Evolutionary conservation across 495 filamentous ascomycete genomes (phyloP), one percentile per base, ranked within the genome.

Genomic region (Aspergillus olivimuriae): DNA sequence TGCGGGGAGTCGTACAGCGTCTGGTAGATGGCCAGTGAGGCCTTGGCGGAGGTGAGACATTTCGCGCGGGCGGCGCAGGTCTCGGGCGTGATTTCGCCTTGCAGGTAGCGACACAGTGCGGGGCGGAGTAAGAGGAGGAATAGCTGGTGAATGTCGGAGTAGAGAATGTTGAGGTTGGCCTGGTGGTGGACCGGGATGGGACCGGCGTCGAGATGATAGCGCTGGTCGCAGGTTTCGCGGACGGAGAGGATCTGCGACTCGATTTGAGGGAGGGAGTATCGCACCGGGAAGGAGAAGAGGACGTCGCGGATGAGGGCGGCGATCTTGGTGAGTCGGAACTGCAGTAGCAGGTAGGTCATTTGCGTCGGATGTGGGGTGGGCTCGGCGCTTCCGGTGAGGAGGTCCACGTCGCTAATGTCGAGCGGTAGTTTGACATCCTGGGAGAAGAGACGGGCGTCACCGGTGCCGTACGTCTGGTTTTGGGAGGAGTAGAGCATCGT

Each of bases 261-360:
- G 20, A 73, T 51, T 16, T 65, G 58, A 2, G 57, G 44, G 16
- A 56, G 39, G 18, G 46, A 51, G 33, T 47, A 56, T 19, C 55
- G 50, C n/a, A 59, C 59, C 3, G 54, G 49, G 22, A 56, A 57
- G 40, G 51, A 57, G 46, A 73, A 74, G 6, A 68, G 61, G 4
- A 53, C 48, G 33, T 69, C 57, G 45, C 68, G 70, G 18, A 75
- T 67, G 43, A 61, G 62, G 15, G 58, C 57, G n/a, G 61, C 62
- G 14, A 72, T 50, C 20, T 59, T 58, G 49, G 68, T 60, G 1
- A 73, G 61, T 2, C 63, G 65, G 48, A 61, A 63, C 44, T 67
- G 66, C 17, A 70, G 49, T 8, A 75, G 62, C 15, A 75, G 62
- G 39, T 66, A 70, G 14, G 70, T 69, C 66, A 72, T 73, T 47